These are phyloP conservation scores for Plectosphaerella cucumerina DNA, from an alignment of 2,329 filamentous ascomycete genomes.

Conservation along the genomic window DNA sequence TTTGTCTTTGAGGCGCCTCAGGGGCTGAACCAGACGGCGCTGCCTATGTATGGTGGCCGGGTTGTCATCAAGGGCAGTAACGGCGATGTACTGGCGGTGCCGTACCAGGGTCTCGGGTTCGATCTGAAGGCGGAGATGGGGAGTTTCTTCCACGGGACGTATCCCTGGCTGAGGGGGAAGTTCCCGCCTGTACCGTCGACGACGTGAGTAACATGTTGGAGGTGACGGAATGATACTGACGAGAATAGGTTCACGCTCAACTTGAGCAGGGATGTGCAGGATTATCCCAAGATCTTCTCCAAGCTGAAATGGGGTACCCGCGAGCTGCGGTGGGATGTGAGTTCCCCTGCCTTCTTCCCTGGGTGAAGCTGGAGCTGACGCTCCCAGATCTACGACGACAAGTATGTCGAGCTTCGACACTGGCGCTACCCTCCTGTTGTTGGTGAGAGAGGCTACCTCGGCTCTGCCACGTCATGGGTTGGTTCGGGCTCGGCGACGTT, in stretches of 20 bases:
- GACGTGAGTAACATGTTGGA: slow-evolving; percentile 1
- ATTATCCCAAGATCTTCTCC: slow-evolving; percentile 14
- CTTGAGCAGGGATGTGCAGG: slow-evolving; percentile 5
- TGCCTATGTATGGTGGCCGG: slow-evolving; percentile 28
- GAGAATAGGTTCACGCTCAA: slow-evolving; percentile 7
- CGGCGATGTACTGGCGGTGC: slow-evolving; percentile 25
- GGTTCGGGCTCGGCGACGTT: slow-evolving; percentile 21
- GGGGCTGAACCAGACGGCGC: slow-evolving; percentile 19
- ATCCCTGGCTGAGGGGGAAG: slow-evolving; percentile 7
- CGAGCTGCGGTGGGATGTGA: slow-evolving; percentile 17
- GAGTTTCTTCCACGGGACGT: slow-evolving; percentile 7
- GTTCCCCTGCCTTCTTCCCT: background rate
- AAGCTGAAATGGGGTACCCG: slow-evolving; percentile 15
- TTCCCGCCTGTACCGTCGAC: slow-evolving; percentile 7
- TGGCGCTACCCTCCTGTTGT: slow-evolving; percentile 37
- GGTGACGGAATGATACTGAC: background rate
- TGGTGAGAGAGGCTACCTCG: slow-evolving; percentile 33
- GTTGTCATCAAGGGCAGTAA: slow-evolving; percentile 24
- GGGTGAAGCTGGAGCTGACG: no score
- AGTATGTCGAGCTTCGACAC: slow-evolving; percentile 28
- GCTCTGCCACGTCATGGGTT: slow-evolving; percentile 29
- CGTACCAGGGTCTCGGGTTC: slow-evolving; percentile 15
- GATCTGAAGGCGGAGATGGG: slow-evolving; percentile 9
- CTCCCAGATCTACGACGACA: slow-evolving; percentile 28
- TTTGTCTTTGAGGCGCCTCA: slow-evolving; percentile 18